Evolutionary conservation across 371 early-diverging fungal genomes (phyloP), one percentile per base, ranked within the genome.

Genomic region (Actinomucor elegans): DNA sequence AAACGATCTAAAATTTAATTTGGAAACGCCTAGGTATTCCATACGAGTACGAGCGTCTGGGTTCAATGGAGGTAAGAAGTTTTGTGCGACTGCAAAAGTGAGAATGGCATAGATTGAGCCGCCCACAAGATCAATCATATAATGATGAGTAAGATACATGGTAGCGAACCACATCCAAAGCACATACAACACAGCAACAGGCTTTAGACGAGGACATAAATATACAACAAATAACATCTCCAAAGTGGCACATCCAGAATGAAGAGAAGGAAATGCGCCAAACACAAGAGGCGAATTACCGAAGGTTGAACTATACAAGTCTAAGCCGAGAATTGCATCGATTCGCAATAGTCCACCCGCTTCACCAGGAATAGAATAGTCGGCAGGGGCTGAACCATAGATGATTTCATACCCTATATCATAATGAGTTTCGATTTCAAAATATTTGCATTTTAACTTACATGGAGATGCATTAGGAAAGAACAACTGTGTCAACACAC

Each of bases 391-490:
- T 35, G 74, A 71, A 21, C 83, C 82, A 42, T 86, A 79, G 31
- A 57, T 77, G 17, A 75, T 66, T 58, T 81, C 84, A 52, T 86
- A 86, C 86, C 86, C 86, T 85, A 54, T 33, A 38, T 4, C 15
- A 37, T 12, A 24, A 9, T 27, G 17, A 23, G 12, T 14, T 10
- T 34, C 4, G 34, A 3, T 29, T 34, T 34, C 11, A 33, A 23
- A 24, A 4, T 28, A 35, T 35, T 35, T 32, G 5, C 17, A 42
- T 50, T 50, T 57, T 31, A 48, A 79, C 81, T 83, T 83, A 86
- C 90, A 90, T 55, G 90, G 90, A 27, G 90, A 83, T 18, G 90
- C 85, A 57, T 81, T 83, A 8, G 90, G 90, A 57, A 85, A 84
- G 7, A 80, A 24, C 10, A 85, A 52, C 64, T 90, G 88, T 0